Evolutionary conservation across 2,329 filamentous ascomycete species (phyloP).

Genomic region (Paramyrothecium roridum): DNA sequence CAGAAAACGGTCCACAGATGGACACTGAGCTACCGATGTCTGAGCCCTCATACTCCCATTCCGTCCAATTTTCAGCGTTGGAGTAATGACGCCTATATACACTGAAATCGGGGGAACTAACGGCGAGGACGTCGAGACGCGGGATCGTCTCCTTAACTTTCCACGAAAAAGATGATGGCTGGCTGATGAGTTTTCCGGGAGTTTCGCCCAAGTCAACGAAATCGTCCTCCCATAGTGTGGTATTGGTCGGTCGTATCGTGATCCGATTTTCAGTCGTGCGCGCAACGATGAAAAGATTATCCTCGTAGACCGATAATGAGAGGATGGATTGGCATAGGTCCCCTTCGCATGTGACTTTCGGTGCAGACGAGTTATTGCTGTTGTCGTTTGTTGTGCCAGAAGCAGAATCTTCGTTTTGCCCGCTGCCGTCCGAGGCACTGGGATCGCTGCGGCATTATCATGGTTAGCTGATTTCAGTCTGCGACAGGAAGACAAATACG

Average conservation of each 20-base stretch:
- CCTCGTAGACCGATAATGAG: background rate
- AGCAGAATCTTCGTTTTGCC: too few relatives aligned
- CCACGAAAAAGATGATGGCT: background rate
- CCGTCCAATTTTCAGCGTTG: background rate
- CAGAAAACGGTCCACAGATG: background rate
- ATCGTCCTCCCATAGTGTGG: background rate
- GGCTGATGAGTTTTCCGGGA: background rate
- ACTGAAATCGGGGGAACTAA: background rate
- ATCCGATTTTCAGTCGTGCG: background rate
- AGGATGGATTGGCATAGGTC: background rate
- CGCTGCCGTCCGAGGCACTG: too few relatives aligned
- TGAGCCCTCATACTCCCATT: background rate
- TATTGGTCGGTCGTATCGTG: background rate
- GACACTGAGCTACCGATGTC: background rate
- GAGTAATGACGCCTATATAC: background rate
- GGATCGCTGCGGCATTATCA: too few relatives aligned
- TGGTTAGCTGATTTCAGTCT: background rate
- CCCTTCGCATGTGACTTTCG: background rate
- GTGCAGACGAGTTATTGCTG: background rate
- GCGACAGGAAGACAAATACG: background rate
- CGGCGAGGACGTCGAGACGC: background rate
- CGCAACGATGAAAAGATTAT: background rate
- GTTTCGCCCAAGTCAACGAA: background rate
- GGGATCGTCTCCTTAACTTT: background rate
- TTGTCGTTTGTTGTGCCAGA: background rate